phyloP scores from a whole-genome alignment of 1,284 basidiomycete species.

The Mycena citricolor region DNA sequence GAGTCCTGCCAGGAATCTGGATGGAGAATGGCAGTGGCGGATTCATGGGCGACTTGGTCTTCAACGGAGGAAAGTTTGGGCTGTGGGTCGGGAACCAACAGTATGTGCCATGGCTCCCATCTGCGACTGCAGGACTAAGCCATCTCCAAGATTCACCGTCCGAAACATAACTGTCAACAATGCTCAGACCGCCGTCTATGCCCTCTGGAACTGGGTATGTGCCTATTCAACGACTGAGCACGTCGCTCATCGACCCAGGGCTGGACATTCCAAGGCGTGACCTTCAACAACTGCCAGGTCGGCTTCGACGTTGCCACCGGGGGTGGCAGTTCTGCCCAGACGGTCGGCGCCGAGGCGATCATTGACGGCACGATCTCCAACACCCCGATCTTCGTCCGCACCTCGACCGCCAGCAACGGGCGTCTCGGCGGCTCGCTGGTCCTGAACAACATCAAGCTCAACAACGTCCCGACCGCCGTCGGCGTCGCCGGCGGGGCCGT shows the following conservation, averaged over 20 bases:
- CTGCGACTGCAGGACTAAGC: no score
- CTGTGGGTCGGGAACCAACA: constrained; percentile 57
- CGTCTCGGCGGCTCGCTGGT: constrained; percentile 43
- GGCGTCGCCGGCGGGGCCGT: constrained; percentile 40
- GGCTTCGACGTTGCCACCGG: constrained; percentile 55
- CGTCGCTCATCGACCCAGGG: constrained; percentile 38
- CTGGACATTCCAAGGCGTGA: constrained; percentile 59
- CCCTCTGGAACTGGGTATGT: constrained; percentile 58
- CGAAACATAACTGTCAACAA: constrained; percentile 54
- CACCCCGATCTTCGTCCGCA: constrained; percentile 32
- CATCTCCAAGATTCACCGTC: constrained; percentile 42
- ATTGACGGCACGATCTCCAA: constrained; percentile 48
- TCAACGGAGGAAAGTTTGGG: constrained; percentile 46
- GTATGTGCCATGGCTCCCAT: constrained; percentile 28
- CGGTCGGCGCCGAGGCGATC: constrained; percentile 43
- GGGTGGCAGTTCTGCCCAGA: constrained; percentile 30
- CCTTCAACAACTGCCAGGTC: constrained; percentile 56
- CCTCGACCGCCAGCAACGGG: constrained; percentile 27
- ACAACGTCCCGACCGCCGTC: constrained; percentile 47
- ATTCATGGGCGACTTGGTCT: constrained; percentile 41
- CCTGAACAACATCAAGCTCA: constrained; percentile 47
- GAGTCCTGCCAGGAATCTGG: constrained; percentile 59
- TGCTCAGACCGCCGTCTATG: constrained; percentile 43
- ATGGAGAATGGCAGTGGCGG: constrained; percentile 23
- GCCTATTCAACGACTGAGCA: no score